A percentile compares a stretch with the other conserved stretches of the same genome.
These are phyloP conservation scores for Lanmaoa rubissima DNA, from an alignment of 768 basidiomycete species.

Conservation along the genomic window DNA sequence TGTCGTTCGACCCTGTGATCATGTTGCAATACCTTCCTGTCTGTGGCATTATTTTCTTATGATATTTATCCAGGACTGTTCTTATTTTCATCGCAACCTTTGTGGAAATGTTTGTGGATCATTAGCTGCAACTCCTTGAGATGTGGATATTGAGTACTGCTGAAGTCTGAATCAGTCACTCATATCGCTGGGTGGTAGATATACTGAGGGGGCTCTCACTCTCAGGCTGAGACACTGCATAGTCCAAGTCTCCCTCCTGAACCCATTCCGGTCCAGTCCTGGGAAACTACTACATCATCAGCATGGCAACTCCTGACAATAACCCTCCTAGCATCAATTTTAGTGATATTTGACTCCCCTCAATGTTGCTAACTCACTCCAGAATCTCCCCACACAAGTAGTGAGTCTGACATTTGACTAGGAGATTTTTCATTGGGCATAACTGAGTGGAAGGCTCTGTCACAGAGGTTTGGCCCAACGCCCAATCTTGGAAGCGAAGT, in stretches of 20 bases:
- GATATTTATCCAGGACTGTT: background rate
- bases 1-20: background rate
- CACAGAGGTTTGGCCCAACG: too few species aligned
- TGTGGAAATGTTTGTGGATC: background rate
- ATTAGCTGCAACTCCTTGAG: background rate
- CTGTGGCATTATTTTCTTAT: background rate
- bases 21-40: too few species aligned
- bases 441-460: too few species aligned
- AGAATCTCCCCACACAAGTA: background rate
- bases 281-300: background rate
- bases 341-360: background rate
- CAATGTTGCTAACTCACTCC: background rate
- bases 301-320: background rate
- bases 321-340: background rate
- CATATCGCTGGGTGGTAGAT: too few species aligned
- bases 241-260: background rate
- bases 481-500: too few species aligned
- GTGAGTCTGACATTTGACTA: background rate
- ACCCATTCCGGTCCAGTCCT: background rate
- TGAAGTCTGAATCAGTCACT: too few species aligned
- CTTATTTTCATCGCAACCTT: background rate
- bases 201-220: too few species aligned
- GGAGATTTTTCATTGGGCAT: background rate
- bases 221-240: background rate
- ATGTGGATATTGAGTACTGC: background rate